Evolutionary conservation across 2,329 filamentous ascomycete species (phyloP).

Genomic region (Talaromyces verruculosus): DNA sequence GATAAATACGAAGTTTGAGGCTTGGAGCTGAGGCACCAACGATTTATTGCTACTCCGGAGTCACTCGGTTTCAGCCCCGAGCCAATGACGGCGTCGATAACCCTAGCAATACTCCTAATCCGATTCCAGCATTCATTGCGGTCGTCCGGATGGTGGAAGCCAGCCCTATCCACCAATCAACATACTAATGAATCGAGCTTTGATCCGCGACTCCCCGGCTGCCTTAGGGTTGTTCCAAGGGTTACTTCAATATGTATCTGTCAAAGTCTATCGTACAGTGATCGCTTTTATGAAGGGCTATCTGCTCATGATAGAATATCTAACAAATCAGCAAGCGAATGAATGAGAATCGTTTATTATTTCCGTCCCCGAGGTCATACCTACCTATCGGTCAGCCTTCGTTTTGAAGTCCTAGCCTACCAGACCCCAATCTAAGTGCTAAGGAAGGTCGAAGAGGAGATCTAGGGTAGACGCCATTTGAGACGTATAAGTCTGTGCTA

Average conservation of each 20-base stretch:
- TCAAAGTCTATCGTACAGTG: neutral
- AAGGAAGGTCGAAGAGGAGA: too few relatives aligned
- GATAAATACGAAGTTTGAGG: neutral
- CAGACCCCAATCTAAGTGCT: neutral
- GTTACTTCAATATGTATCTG: neutral
- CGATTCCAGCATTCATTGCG: neutral
- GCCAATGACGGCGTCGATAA: constrained; percentile 1
- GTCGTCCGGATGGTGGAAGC: neutral
- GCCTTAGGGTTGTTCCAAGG: neutral
- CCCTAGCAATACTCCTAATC: neutral
- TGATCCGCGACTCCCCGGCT: neutral
- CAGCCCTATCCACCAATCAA: neutral
- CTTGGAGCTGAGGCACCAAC: neutral
- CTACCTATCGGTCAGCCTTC: neutral
- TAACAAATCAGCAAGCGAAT: too few relatives aligned
- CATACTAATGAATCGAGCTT: neutral
- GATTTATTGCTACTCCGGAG: neutral
- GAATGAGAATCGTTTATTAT: too few relatives aligned
- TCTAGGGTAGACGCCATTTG: too few relatives aligned
- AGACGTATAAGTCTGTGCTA: too few relatives aligned
- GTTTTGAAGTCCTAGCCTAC: neutral
- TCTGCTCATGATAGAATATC: neutral
- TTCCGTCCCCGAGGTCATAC: neutral
- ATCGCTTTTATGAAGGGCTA: neutral
- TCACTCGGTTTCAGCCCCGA: constrained; percentile 1